Conservation (phyloP, 2,329 filamentous ascomycete species). For the Fusarium circinatum region DNA sequence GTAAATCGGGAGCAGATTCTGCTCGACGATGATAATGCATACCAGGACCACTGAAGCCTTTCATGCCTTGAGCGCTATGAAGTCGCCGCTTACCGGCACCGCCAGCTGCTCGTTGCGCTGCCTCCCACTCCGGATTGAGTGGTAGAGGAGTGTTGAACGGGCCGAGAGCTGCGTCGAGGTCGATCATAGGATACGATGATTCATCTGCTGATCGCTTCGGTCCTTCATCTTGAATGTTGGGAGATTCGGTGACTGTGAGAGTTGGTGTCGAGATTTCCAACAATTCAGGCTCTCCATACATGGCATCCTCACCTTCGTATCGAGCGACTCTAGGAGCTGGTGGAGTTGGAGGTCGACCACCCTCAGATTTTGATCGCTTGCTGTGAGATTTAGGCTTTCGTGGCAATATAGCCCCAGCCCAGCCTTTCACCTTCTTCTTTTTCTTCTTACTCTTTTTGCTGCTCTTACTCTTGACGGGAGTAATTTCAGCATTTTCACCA, state of each 20-base stretch:
- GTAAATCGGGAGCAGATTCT: conserved; percentile 83
- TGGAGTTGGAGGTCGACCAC: conserved; percentile 59
- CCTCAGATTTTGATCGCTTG: conserved; percentile 54
- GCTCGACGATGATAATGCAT: conserved; percentile 82
- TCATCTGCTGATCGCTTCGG: conserved; percentile 66
- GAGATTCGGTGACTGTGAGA: conserved; percentile 55
- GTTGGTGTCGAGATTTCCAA: conserved; percentile 49
- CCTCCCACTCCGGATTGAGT: conserved; percentile 73
- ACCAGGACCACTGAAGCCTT: conserved; percentile 73
- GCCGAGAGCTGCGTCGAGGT: conserved; percentile 91
- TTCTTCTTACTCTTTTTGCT: conserved; percentile 50
- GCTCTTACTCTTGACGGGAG: conserved; percentile 43
- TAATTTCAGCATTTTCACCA: conserved; percentile 34
- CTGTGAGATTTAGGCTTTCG: conserved; percentile 65
- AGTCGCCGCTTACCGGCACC: conserved; percentile 71
- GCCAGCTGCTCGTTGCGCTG: conserved; percentile 68
- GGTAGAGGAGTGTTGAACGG: conserved; percentile 85
- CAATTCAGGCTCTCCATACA: conserved; percentile 41
- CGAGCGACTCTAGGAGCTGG: conserved; percentile 49
- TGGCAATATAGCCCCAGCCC: conserved; percentile 74
- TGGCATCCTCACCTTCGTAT: conserved; percentile 46
- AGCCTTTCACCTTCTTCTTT: conserved; percentile 78
- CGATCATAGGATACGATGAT: conserved; percentile 81
- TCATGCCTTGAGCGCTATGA: conserved; percentile 80
- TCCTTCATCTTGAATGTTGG: conserved; percentile 43